A percentile compares a stretch with the other conserved stretches of the same genome.
Conservation (phyloP, 192 early-diverging fungal species). For the Chytriomyces confervae region DNA sequence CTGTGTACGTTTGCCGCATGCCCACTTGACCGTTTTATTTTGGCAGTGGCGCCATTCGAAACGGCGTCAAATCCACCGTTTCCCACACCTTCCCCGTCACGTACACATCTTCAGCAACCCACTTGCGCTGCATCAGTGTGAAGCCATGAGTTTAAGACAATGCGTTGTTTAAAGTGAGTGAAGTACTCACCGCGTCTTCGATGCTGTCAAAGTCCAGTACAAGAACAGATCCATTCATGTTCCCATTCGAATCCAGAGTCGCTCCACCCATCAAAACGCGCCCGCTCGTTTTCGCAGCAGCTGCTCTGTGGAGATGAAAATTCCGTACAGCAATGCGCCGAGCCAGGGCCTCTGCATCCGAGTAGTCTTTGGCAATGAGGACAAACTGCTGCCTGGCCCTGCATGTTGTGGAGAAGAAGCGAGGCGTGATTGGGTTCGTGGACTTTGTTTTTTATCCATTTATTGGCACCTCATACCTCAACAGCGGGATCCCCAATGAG, state of each 20-base stretch:
- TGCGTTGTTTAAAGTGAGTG: background rate
- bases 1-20: background rate
- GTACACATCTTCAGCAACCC: conserved; percentile 37
- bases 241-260: conserved; percentile 15
- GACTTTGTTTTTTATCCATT: background rate
- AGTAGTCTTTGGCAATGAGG: conserved; percentile 40
- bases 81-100: conserved; percentile 46
- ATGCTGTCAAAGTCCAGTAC: conserved; percentile 39
- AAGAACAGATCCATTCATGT: conserved; percentile 47
- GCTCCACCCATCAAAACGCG: conserved; percentile 43
- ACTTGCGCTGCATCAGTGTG: conserved; percentile 15
- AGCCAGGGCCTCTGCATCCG: conserved; percentile 34
- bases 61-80: conserved; percentile 36
- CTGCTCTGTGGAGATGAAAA: conserved; percentile 34
- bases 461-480: background rate
- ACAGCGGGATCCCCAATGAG: background rate
- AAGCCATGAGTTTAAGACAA: background rate
- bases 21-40: conserved; percentile 18
- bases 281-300: conserved; percentile 14
- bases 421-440: background rate
- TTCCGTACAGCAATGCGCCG: conserved; percentile 34
- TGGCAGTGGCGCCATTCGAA: conserved; percentile 33
- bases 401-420: conserved; percentile 15
- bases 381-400: conserved; percentile 16
- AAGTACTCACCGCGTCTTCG: conserved; percentile 36